Evolutionary conservation across 2,329 filamentous ascomycete species (phyloP), one percentile per base, ranked within the genome.

Genomic region (Xylariaceae sp.): DNA sequence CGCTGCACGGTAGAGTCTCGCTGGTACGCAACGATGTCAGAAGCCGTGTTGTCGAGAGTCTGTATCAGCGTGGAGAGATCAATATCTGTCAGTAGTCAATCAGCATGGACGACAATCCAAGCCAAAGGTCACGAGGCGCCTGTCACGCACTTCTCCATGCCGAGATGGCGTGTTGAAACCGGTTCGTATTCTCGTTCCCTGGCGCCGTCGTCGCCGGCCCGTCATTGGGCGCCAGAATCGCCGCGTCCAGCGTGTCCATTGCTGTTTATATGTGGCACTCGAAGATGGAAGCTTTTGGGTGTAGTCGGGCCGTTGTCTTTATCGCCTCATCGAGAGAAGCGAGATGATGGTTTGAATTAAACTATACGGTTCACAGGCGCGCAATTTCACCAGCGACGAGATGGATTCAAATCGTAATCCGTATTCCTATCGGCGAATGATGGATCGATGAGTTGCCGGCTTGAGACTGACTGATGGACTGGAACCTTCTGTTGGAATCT

Each of bases 161-260:
- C 64, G 91, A 90, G 68, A 99, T 96, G 58, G 94, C 94, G 72
- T 88, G 89, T 74, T 99, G 94, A 73, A 99, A 99, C 75, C 96
- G 97, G 79, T 96, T 97, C 67, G 88, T 86, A 41, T 83, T 83
- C 53, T 86, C 83, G 13, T 72, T 69, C 7, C 68, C 68, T 23
- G 70, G 66, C 35, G 60, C 66, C 34, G 52, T 7, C 58, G 48
- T 64, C 4, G 23, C 60, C 9, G 67, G 65, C 54, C 63, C 68
- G 53, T 68, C 63, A 45, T 51, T 53, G 44, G 60, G 52, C n/a
- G 49, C 67, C 56, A 62, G 62, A 65, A 66, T 68, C 68, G 60
- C 65, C 41, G 64, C 64, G 53, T 66, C 66, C 51, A 65, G 57
- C 7, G 65, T 56, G 52, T 69, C 69, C 63, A 68, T 63, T 11